Conservation (phyloP, 495 filamentous ascomycete genomes). For the Hypomontagnella monticulosa region DNA sequence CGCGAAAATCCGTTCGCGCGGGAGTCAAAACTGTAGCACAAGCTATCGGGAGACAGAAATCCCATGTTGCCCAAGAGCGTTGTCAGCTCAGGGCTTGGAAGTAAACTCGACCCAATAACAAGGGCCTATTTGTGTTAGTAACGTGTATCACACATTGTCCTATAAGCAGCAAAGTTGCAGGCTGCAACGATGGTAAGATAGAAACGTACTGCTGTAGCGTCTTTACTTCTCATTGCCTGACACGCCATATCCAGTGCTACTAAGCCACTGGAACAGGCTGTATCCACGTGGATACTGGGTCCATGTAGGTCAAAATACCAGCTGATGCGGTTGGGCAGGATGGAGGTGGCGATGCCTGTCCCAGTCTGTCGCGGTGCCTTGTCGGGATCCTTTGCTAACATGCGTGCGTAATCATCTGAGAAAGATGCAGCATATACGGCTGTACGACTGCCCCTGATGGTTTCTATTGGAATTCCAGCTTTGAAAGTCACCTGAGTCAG, state of each 20-base stretch:
- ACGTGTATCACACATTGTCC: background rate
- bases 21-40: slow-evolving; percentile 64
- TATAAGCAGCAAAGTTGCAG: background rate
- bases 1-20: slow-evolving; percentile 66
- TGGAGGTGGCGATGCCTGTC: slow-evolving; percentile 56
- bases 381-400: background rate
- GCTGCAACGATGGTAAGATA: background rate
- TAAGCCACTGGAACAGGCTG: slow-evolving; percentile 43
- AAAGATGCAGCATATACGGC: background rate
- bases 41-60: slow-evolving; percentile 48
- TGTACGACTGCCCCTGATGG: background rate
- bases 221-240: background rate
- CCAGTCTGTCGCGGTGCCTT: background rate
- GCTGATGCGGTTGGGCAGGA: slow-evolving; percentile 58
- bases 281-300: slow-evolving; percentile 42
- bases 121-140: slow-evolving; percentile 22
- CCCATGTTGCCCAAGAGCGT: background rate
- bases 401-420: background rate
- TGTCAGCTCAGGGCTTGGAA: background rate
- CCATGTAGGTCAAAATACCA: slow-evolving; percentile 58
- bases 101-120: background rate
- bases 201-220: background rate
- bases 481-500: background rate
- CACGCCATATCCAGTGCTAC: slow-evolving; percentile 39
- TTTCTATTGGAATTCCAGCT: background rate